Evolutionary conservation across 2,329 filamentous ascomycete genomes (phyloP).

Genomic region (Penicillium sp.): DNA sequence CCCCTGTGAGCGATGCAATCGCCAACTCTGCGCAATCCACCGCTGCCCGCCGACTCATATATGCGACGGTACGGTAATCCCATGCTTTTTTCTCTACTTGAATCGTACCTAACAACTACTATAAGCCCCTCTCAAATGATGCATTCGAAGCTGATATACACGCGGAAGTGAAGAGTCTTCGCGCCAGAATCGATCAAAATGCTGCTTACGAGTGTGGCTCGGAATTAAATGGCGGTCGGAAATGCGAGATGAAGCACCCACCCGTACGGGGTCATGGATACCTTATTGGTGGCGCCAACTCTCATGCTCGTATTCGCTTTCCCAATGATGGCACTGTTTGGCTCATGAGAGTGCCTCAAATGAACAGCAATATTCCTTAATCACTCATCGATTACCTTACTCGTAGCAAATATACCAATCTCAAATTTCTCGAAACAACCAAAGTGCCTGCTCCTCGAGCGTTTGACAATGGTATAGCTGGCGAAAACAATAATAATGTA

Average conservation of each 20-base stretch:
- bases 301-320: constrained; percentile 19
- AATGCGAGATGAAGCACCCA: constrained; percentile 18
- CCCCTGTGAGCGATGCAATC: too few relatives aligned
- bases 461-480: constrained; percentile 38
- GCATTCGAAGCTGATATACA: too few relatives aligned
- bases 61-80: too few relatives aligned
- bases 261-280: constrained; percentile 6
- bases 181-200: constrained; percentile 9
- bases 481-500: constrained; percentile 11
- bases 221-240: constrained; percentile 11
- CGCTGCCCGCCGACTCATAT: too few relatives aligned
- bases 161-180: constrained; percentile 9
- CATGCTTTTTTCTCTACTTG: too few relatives aligned
- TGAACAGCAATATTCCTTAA: constrained; percentile 16
- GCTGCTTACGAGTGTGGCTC: constrained; percentile 17
- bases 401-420: constrained; percentile 45
- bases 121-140: too few relatives aligned
- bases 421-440: constrained; percentile 44
- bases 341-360: constrained; percentile 18
- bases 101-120: too few relatives aligned
- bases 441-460: constrained; percentile 42
- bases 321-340: constrained; percentile 2
- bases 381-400: constrained; percentile 29
- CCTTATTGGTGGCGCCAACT: constrained; percentile 13
- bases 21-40: too few relatives aligned